phyloP scores from a whole-genome alignment of 805 yeast species.

The Metschnikowia baotianmanensis region DNA sequence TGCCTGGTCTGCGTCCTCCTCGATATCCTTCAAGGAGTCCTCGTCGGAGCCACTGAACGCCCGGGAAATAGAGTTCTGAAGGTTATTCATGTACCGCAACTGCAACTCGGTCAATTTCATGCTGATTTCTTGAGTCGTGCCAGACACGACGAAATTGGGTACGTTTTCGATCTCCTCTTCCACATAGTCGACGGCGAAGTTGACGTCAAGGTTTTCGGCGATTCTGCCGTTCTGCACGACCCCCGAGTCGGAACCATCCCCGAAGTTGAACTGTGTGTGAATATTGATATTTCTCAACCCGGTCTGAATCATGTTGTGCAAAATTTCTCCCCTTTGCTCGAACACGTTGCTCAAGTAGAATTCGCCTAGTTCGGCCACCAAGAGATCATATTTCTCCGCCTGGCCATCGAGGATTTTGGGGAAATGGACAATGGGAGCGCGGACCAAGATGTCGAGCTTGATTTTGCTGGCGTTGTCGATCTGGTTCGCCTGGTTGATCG shows the following conservation, averaged over 20 bases:
- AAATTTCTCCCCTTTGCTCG: conserved; percentile 21
- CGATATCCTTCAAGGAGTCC: conserved; percentile 49
- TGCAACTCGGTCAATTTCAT: conserved; percentile 74
- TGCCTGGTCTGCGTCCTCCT: conserved; percentile 62
- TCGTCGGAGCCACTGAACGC: conserved; percentile 47
- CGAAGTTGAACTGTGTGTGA: conserved; percentile 57
- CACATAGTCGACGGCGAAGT: conserved; percentile 55
- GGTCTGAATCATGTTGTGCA: conserved; percentile 56
- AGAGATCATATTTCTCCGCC: conserved; percentile 47
- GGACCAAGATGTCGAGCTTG: conserved; percentile 66
- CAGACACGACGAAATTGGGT: conserved; percentile 52
- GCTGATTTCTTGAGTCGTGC: conserved; percentile 61
- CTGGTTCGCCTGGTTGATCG: conserved; percentile 75
- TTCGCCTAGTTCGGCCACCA: conserved; percentile 81
- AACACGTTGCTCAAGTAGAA: conserved; percentile 67
- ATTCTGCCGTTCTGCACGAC: conserved; percentile 59
- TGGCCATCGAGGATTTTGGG: conserved; percentile 54
- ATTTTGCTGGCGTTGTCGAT: conserved; percentile 58
- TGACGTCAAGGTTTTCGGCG: conserved; percentile 61
- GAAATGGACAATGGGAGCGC: conserved; percentile 81
- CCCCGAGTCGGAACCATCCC: no score
- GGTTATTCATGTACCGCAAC: conserved; percentile 51
- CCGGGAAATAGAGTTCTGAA: conserved; percentile 53
- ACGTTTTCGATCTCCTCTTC: conserved; percentile 36
- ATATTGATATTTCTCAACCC: conserved; percentile 73